Base-by-base conservation (phyloP, 2,329 filamentous ascomycete species). In the Trichoderma guizhouense region DNA sequence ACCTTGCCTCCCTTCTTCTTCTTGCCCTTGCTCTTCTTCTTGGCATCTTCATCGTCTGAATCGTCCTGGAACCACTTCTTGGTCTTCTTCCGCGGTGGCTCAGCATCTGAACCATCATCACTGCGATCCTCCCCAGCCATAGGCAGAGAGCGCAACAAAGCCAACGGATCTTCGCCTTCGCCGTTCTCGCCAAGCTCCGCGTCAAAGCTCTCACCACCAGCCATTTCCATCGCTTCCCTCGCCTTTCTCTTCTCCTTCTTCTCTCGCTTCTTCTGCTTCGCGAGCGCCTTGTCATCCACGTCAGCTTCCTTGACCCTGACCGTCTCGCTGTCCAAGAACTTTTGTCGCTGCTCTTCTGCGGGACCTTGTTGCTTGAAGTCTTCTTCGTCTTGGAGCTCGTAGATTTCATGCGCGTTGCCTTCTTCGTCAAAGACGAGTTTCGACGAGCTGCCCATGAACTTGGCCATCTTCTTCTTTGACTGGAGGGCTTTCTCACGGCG, bases 371-470 rank as follows among this genome's bases (percentile, higher is more conserved):
- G 87, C 74, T 85, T 86, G 86, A 98, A 99, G 75, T 91, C 89
- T 0, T 91, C 90, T 82, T 98, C 94, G 80, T 93, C 89, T 79
- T 95, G 92, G 75, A 99, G 90, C 80, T 97, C 93, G 83, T 98
- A 98, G 15, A 97, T 81, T 74, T 93, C 89, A 80, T 96, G 94
- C 3, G 94, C 87, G 73, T 92, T 91, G 76, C 95, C 95, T 36
- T 98, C 94, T 62, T 97, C 95, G 82, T 98, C 95, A 80, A 95
- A 99, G 6, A 98, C 87, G 8, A 98, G 84, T 80, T 96, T 97
- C 53, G 89, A 91, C 14, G 93, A 92, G 79, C 92, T 92, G 78
- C 94, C 93, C 85, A 94, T 97, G 85, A 93, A 93, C 80, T 97
- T 96, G 79, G 94, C 88, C 75, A 98, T 88, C 82, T 97, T 93